Base-by-base conservation (phyloP, 257 asterid genomes). In the Nicotiana benthamiana region DNA sequence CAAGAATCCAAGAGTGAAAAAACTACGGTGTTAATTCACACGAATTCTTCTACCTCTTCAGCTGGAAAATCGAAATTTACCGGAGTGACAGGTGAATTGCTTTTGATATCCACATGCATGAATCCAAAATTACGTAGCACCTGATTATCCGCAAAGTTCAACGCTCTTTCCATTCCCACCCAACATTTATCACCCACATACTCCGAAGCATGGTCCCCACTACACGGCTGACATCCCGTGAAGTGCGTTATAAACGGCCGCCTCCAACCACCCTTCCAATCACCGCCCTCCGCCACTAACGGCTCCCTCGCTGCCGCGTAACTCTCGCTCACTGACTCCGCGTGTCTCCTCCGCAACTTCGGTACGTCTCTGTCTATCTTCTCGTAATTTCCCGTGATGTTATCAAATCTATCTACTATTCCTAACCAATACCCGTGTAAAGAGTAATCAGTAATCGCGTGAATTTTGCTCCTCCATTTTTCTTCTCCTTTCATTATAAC, bases 141-240 rank as follows among this genome's bases (percentile, higher is more conserved):
- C 64, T 93, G 97, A 87, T 91, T 89, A 83, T 93, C 95, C 4
- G 94, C 97, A 20, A 91, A 91, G 68, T 91, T 90, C 11, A 93
- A 79, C 4, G 97, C 97, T 36, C 87, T 88, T 27, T 90, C 95
- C 92, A 93, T 89, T 60, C 90, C 95, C 28, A 86, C 86, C 89
- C 80, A 67, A 60, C 97, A 93, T 0, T 91, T 82, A 20, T 89
- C 86, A 22, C 91, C 94, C 75, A 78, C 53, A 43, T 89, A 94
- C 46, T 81, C 86, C 27, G 91, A 88, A 59, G 91, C 91, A 32
- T 91, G 90, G 30, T 85, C 86, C 78, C 98, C 98, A 24, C 91
- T 91, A 36, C 98, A 94, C 52, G 97, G 98, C 86, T 94, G 98
- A 70, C 98, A 94, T 53, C 98, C 97, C 32, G 96, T 90, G 87